phyloP scores from a whole-genome alignment of 1,284 basidiomycete genomes.

The Moniliella sp. region DNA sequence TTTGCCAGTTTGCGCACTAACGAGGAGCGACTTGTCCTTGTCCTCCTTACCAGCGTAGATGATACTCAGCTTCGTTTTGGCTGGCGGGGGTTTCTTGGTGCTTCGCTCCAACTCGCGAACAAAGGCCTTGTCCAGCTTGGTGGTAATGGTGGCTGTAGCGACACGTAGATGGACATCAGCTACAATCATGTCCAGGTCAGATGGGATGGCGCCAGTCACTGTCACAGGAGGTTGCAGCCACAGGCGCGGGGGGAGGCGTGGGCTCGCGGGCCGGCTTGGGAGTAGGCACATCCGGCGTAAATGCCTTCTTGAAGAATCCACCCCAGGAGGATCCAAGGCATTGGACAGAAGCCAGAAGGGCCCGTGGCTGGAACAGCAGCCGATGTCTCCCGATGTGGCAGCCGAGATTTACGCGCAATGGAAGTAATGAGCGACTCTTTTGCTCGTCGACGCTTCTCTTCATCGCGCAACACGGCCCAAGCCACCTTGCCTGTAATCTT shows the following conservation, averaged over 20 bases:
- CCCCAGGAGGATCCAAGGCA: too few species aligned
- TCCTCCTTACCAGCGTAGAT: constrained; percentile 80
- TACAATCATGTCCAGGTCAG: constrained; percentile 17
- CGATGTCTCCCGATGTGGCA: too few species aligned
- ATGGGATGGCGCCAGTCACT: too few species aligned
- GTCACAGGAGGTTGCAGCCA: too few species aligned
- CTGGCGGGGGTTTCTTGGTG: constrained; percentile 82
- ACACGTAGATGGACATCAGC: constrained; percentile 57
- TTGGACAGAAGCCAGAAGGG: too few species aligned
- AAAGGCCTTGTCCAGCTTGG: constrained; percentile 52
- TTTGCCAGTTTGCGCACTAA: constrained; percentile 34
- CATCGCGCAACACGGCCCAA: constrained; percentile 51
- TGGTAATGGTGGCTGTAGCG: constrained; percentile 58
- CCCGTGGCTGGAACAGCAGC: too few species aligned
- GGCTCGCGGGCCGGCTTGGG: too few species aligned
- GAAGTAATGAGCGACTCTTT: not conserved
- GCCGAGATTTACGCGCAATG: not conserved
- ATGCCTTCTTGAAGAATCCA: too few species aligned
- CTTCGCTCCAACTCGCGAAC: constrained; percentile 61
- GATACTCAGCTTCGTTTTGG: constrained; percentile 53
- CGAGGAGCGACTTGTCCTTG: constrained; percentile 44
- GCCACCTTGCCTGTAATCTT: constrained; percentile 62
- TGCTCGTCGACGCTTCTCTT: constrained; percentile 39
- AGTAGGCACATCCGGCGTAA: too few species aligned
- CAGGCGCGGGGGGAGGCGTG: too few species aligned